phyloP scores from a whole-genome alignment of 83 land plant species.

The Diphasiastrum complanatum region DNA sequence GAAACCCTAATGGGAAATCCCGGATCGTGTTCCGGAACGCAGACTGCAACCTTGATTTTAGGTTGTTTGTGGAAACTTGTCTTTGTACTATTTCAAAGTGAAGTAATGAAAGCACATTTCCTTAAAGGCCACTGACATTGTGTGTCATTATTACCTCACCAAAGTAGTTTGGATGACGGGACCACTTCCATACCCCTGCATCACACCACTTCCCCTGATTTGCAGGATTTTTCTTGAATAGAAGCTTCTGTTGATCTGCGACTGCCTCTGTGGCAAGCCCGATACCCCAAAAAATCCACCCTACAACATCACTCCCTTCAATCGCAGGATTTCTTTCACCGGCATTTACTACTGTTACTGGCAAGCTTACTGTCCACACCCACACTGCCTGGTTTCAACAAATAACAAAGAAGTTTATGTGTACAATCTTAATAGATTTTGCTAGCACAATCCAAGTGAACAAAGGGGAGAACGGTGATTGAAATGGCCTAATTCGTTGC shows the following conservation, averaged over 20 bases:
- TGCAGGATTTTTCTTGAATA: slow-evolving; percentile 53
- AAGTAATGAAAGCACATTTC: neutral
- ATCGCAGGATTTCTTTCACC: slow-evolving; percentile 57
- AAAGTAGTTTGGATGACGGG: slow-evolving; percentile 97
- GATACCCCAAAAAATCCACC: slow-evolving; percentile 73
- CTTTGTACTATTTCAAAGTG: no score
- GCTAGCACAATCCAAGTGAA: neutral
- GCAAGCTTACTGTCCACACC: slow-evolving; percentile 98
- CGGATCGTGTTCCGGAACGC: no score
- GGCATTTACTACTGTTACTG: slow-evolving; percentile 86
- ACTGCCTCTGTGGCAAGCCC: slow-evolving; percentile 63
- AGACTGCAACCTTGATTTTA: no score
- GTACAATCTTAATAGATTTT: neutral
- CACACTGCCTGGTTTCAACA: slow-evolving; percentile 77
- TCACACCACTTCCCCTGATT: slow-evolving; percentile 86
- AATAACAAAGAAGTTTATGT: slow-evolving; percentile 1
- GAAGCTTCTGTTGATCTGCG: slow-evolving; percentile 85
- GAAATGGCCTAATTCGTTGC: neutral
- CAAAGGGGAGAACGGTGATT: neutral
- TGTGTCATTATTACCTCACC: slow-evolving; percentile 61
- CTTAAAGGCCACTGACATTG: neutral
- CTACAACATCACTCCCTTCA: slow-evolving; percentile 53
- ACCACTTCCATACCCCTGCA: slow-evolving; percentile 71
- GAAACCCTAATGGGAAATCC: no score
- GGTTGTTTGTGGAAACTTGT: no score